Conservation (phyloP, 345 rosid genomes). For the Capsella bursapastoris region DNA sequence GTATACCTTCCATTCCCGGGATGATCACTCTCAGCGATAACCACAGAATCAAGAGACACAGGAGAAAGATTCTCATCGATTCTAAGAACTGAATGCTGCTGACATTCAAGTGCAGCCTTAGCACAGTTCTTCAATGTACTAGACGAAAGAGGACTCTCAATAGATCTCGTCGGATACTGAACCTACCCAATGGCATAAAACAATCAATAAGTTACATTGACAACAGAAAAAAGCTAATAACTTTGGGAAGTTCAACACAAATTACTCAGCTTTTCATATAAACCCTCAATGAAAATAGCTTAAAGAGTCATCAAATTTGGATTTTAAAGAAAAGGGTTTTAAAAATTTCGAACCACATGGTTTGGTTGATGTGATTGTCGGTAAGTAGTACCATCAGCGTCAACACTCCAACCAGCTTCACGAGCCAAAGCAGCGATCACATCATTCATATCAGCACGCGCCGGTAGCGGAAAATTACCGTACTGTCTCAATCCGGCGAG, state of each 20-base stretch:
- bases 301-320: background rate
- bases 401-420: slow-evolving; percentile 98
- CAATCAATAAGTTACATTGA: background rate
- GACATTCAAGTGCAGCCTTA: slow-evolving; percentile 56
- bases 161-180: slow-evolving; percentile 59
- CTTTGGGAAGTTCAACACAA: background rate
- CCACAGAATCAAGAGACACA: slow-evolving; percentile 85
- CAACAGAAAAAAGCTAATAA: slow-evolving; percentile 11
- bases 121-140: slow-evolving; percentile 60
- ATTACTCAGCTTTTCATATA: slow-evolving; percentile 6
- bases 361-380: slow-evolving; percentile 68
- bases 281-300: background rate
- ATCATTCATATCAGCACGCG: slow-evolving; percentile 99
- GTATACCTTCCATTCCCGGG: slow-evolving; percentile 60
- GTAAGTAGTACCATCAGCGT: slow-evolving; percentile 86
- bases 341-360: slow-evolving; percentile 56
- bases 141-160: slow-evolving; percentile 66
- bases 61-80: slow-evolving; percentile 84
- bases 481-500: slow-evolving; percentile 91
- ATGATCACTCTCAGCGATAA: slow-evolving; percentile 71
- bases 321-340: slow-evolving; percentile 14
- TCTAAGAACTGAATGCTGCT: slow-evolving; percentile 63
- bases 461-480: slow-evolving; percentile 94
- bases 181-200: slow-evolving; percentile 44
- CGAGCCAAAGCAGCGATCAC: slow-evolving; percentile 98